Evolutionary conservation across 2,329 filamentous ascomycete genomes (phyloP).

Genomic region (Aspergillus transmontanensis): DNA sequence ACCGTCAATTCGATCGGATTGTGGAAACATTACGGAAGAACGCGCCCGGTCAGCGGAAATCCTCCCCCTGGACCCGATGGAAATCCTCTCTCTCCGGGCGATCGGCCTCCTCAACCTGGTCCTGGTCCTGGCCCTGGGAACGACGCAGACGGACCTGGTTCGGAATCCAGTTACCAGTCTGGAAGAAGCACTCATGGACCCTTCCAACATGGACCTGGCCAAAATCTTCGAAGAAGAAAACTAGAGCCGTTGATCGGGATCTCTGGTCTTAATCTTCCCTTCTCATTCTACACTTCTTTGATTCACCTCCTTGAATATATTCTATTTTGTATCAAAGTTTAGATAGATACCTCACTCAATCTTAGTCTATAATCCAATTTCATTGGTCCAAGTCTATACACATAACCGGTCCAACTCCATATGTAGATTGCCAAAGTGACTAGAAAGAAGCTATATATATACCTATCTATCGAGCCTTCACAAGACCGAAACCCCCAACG

Average conservation of each 20-base stretch:
- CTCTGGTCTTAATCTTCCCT: not conserved
- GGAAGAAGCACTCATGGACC: slow-evolving; percentile 12
- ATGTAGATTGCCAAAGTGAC: not conserved
- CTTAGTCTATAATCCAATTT: not conserved
- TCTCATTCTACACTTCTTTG: not conserved
- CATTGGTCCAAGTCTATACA: not conserved
- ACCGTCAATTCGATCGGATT: slow-evolving; percentile 40
- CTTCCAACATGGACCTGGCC: slow-evolving; percentile 4
- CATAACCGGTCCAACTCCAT: not conserved
- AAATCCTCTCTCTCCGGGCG: slow-evolving; percentile 2
- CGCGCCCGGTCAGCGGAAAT: slow-evolving; percentile 16
- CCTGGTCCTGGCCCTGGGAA: slow-evolving; percentile 24
- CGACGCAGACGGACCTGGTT: slow-evolving; percentile 15
- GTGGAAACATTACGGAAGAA: slow-evolving; percentile 35
- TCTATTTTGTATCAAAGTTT: not conserved
- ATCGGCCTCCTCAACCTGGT: slow-evolving; percentile 19
- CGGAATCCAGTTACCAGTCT: slow-evolving; percentile 15
- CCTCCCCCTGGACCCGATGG: slow-evolving; percentile 14
- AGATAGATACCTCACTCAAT: not conserved
- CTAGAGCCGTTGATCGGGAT: slow-evolving; percentile 12
- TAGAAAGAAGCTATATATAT: not conserved
- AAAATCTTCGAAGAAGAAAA: slow-evolving; percentile 11
- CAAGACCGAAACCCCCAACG: not conserved
- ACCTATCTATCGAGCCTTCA: not conserved
- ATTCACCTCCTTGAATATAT: not conserved